These are phyloP conservation scores for Botryosphaeria dothidea DNA, from an alignment of 2,329 filamentous ascomycete genomes.

Conservation along the genomic window DNA sequence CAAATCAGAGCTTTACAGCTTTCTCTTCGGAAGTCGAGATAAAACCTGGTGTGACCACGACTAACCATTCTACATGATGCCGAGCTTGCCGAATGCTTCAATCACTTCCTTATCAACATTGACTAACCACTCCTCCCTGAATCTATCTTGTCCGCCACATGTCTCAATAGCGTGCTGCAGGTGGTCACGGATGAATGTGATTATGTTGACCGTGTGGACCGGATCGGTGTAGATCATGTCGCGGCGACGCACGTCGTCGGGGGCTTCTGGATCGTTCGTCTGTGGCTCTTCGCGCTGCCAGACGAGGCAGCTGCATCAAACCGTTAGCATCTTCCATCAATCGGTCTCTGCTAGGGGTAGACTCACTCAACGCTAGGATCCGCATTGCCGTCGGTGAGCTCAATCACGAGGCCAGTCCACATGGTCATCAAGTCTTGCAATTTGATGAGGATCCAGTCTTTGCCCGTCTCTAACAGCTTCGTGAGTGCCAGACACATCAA, in stretches of 20 bases:
- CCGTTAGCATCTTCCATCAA: not conserved
- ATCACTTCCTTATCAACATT: conserved; percentile 76
- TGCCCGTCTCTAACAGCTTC: conserved; percentile 65
- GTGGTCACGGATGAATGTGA: conserved; percentile 64
- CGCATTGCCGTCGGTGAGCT: conserved; percentile 63
- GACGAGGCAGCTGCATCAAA: conserved; percentile 40
- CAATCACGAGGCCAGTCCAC: conserved; percentile 71
- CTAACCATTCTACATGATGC: conserved; percentile 31
- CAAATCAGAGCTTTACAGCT: too few relatives aligned
- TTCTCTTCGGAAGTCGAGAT: too few relatives aligned
- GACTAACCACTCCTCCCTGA: conserved; percentile 68
- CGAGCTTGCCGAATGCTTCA: conserved; percentile 55
- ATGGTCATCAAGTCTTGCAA: conserved; percentile 74
- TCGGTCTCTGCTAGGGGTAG: too few relatives aligned
- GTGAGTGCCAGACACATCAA: conserved; percentile 73
- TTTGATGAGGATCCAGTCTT: conserved; percentile 57
- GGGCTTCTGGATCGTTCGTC: conserved; percentile 37
- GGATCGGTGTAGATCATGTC: conserved; percentile 62
- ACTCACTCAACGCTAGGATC: conserved; percentile 43
- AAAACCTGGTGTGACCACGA: not conserved
- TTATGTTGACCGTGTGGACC: conserved; percentile 65
- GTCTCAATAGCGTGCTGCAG: conserved; percentile 60
- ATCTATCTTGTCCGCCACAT: conserved; percentile 65
- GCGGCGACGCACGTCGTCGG: conserved; percentile 49
- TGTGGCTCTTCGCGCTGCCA: conserved; percentile 37